Percentiles rank a stretch among this genome's conserved stretches.
These are phyloP conservation scores for Mallotus japonicus DNA, from an alignment of 441 rosid species.

Conservation along the genomic window DNA sequence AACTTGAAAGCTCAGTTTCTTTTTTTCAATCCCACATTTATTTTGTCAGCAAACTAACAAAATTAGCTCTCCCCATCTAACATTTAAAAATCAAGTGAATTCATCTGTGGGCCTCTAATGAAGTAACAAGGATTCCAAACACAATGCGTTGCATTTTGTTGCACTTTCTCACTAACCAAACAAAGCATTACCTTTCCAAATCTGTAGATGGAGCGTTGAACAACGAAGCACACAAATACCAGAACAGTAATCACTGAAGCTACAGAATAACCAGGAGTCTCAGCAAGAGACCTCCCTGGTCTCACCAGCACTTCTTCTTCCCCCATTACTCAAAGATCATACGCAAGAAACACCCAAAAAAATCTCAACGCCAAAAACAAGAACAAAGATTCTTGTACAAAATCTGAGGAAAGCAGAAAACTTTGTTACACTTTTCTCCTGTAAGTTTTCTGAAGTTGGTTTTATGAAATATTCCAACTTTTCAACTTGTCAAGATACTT, in stretches of 20 bases:
- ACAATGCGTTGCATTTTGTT: background rate
- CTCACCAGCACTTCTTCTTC: constrained; percentile 40
- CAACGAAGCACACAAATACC: constrained; percentile 74
- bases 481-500: background rate
- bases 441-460: constrained; percentile 14
- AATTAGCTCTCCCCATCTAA: too few relatives aligned
- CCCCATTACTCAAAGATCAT: constrained; percentile 17
- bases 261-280: constrained; percentile 92
- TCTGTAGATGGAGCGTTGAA: constrained; percentile 82
- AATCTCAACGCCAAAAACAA: constrained; percentile 1
- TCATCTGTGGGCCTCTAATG: background rate
- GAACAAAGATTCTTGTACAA: background rate
- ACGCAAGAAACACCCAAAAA: background rate
- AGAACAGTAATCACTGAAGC: constrained; percentile 81
- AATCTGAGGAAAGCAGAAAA: constrained; percentile 11
- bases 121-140: background rate
- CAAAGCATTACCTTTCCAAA: constrained; percentile 64
- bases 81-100: background rate
- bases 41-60: constrained; percentile 6
- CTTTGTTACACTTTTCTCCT: constrained; percentile 5
- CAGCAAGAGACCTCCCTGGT: constrained; percentile 85
- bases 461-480: background rate
- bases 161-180: constrained; percentile 8
- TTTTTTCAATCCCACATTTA: background rate
- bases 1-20: background rate